Evolutionary conservation across 345 rosid species (phyloP), one percentile per base, ranked within the genome.

Genomic region (Gossypium herbaceum): DNA sequence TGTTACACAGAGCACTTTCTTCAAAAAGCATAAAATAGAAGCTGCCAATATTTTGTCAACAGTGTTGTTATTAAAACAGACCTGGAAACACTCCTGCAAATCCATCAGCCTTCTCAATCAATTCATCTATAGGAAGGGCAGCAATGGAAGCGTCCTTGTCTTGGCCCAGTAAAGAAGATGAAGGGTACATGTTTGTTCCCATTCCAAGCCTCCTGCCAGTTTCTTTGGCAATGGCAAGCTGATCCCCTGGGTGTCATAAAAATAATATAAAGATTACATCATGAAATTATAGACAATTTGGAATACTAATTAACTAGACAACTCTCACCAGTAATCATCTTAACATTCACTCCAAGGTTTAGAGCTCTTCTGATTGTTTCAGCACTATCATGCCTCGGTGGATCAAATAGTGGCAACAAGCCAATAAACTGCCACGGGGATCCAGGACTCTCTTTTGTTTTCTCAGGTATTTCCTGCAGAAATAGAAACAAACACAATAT

Each of bases 131-230:
- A 52, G 96, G 98, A 74, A 94, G 86, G 47, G 92, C 74, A 12
- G 92, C 92, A 20, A 92, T 77, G 52, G 93, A 83, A 81, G 91
- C 87, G 78, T 94, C 97, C 84, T 85, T 94, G 80, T 86, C 84
- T 65, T 92, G 88, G 70, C 98, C 98, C 1, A 94, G 97, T 78
- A 94, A 76, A 47, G 97, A 84, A 41, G 97, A 90, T 81, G 98
- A 94, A 9, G 94, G 96, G 76, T 94, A 94, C 98, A 94, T 94
- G 76, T 92, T 94, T 27, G 97, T 92, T 65, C 98, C 98, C 98
- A 94, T 94, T 68, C 98, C 97, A 75, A 94, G 97, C 87, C 97
- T 89, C 75, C 98, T 78, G 16, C 93, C 98, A 0, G 98, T 94
- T 87, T 94, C 98, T 87, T 94, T 94, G 55, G 62, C 97, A 73